Evolutionary conservation across 148 eudicot species (phyloP).

Genomic region (Drosera capensis): DNA sequence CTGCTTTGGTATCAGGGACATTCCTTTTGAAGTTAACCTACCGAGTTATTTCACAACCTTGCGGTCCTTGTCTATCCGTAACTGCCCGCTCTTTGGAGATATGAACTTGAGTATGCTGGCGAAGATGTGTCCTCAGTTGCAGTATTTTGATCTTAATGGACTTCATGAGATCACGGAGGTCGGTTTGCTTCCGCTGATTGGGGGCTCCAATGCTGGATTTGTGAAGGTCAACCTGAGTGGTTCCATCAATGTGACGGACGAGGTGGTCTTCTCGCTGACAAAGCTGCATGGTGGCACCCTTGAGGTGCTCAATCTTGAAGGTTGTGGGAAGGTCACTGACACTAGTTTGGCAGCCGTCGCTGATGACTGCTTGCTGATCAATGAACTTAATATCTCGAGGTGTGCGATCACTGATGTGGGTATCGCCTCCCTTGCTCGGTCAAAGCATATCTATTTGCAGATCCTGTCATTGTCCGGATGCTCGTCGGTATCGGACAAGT

Average conservation of each 20-base stretch:
- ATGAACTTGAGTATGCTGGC: slow-evolving; percentile 44
- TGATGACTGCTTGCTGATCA: slow-evolving; percentile 32
- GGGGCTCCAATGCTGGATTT: slow-evolving; percentile 27
- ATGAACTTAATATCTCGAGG: slow-evolving; percentile 58
- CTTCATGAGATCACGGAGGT: slow-evolving; percentile 50
- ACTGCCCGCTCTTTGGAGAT: slow-evolving; percentile 72
- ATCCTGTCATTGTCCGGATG: slow-evolving; percentile 24
- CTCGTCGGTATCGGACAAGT: not conserved
- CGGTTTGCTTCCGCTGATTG: slow-evolving; percentile 41
- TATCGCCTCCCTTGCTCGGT: slow-evolving; percentile 41
- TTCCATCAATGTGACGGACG: slow-evolving; percentile 1
- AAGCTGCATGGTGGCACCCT: slow-evolving; percentile 49
- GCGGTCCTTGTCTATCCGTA: slow-evolving; percentile 36
- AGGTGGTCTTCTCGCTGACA: not conserved
- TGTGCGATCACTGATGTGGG: slow-evolving; percentile 48
- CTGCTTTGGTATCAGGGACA: slow-evolving; percentile 59
- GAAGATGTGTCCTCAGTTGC: slow-evolving; percentile 43
- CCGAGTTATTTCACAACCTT: slow-evolving; percentile 26
- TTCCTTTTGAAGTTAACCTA: slow-evolving; percentile 24
- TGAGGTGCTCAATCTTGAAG: slow-evolving; percentile 49
- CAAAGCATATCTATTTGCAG: slow-evolving; percentile 31
- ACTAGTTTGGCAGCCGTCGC: slow-evolving; percentile 45
- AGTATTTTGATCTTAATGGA: slow-evolving; percentile 36
- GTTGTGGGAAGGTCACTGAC: slow-evolving; percentile 55
- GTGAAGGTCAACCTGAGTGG: slow-evolving; percentile 1